Conservation (phyloP, 805 yeast species). For the Lipomyces kockii region DNA sequence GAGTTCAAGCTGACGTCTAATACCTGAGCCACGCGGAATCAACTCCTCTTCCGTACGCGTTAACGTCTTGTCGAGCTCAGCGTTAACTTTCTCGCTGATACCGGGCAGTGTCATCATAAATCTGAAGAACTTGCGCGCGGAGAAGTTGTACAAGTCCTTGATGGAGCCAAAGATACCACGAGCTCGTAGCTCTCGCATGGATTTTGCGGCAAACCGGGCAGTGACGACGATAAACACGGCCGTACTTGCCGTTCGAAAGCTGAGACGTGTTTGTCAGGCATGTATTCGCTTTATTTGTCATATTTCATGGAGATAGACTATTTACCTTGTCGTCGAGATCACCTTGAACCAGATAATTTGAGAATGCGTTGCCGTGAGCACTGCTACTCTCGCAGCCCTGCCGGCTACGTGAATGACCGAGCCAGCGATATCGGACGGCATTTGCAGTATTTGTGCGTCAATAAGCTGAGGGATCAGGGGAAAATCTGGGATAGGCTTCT, state of each 20-base stretch:
- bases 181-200: constrained; percentile 33
- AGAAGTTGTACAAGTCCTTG: constrained; percentile 11
- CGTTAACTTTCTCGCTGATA: constrained; percentile 59
- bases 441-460: neutral
- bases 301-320: neutral
- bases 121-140: constrained; percentile 32
- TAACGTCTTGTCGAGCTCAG: constrained; percentile 58
- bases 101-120: constrained; percentile 54
- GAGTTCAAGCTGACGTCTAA: constrained; percentile 46
- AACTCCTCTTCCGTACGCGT: constrained; percentile 59
- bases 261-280: neutral
- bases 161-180: constrained; percentile 38
- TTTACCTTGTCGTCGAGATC: neutral
- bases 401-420: neutral
- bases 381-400: neutral
- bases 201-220: constrained; percentile 14
- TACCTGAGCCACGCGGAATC: constrained; percentile 56
- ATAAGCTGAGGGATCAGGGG: neutral
- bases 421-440: neutral
- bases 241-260: constrained; percentile 11
- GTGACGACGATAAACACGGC: constrained; percentile 24
- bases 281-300: neutral
- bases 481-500: neutral
- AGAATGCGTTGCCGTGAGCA: neutral
- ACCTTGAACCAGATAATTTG: neutral